Base-by-base conservation (phyloP, 495 filamentous ascomycete genomes). In the Aspergillus cristatus region DNA sequence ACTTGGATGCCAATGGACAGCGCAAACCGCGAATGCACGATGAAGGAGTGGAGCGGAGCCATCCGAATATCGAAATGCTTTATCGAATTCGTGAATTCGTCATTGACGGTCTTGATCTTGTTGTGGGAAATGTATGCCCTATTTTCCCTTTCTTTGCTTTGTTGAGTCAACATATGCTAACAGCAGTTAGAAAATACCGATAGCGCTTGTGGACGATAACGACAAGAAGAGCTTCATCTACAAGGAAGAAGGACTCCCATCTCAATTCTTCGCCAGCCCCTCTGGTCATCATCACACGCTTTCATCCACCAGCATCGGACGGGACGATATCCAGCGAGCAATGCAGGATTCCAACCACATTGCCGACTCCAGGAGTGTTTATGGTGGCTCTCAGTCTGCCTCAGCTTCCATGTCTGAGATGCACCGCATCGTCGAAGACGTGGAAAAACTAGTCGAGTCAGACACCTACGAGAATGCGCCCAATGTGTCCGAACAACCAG, bases 21-120 rank as follows among this genome's bases (percentile, higher is more conserved):
- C 40, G 60, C 37, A 85, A 82, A 45, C 70, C 73, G 15, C 68
- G 68, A 28, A 70, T 65, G 51, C 65, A 72, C 35, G 76, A 79
- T 39, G 47, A 52, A 33, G 71, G 67, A 18, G 56, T 79, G 16
- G 68, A 79, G 43, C 65, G 74, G 41, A 67, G 68, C 35, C 74
- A 80, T 43, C 74, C 76, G 0, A 80, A 81, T 38, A 65, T 76
- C 32, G 84, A 89, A 56, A 83, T 81, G 78, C 66, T 82, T 11
- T 76, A 76, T 35, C 70, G 84, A 29, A 70, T 86, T 37, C 69
- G 70, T 18, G 80, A 80, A 43, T 67, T 88, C 17, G 63, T 89
- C 5, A 68, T 76, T 14, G 81, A 81, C 57, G 82, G 75, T 13
- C 55, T 82, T 18, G 60, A 69, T 37, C 55, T 84, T 11, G 71